These are phyloP conservation scores for Nakazawaea siamensis DNA, from an alignment of 805 yeast genomes.

Conservation along the genomic window DNA sequence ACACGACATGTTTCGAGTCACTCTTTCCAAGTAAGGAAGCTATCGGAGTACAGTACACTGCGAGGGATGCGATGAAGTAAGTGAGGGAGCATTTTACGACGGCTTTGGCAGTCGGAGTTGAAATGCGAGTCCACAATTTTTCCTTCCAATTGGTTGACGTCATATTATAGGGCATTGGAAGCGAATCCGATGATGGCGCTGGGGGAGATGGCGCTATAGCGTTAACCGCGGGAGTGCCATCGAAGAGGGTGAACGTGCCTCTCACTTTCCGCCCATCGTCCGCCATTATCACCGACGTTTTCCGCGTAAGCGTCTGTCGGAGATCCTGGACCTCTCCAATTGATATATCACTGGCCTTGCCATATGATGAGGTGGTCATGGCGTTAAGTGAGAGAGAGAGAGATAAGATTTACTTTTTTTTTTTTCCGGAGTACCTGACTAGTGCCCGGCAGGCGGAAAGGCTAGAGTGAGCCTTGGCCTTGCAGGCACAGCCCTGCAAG, in stretches of 20 bases:
- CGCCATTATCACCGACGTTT: conserved; percentile 10
- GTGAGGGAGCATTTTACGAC: conserved; percentile 67
- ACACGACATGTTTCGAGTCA: conserved; percentile 73
- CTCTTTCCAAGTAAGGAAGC: conserved; percentile 48
- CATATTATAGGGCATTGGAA: not conserved
- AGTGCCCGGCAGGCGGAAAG: no score
- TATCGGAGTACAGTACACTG: conserved; percentile 50
- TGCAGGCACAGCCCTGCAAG: no score
- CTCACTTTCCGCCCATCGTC: conserved; percentile 7
- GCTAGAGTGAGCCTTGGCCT: no score
- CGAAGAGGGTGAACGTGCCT: conserved; percentile 5
- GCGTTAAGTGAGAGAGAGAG: no score
- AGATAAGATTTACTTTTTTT: no score
- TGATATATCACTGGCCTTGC: no score
- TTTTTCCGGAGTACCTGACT: no score
- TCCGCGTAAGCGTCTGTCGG: conserved; percentile 1
- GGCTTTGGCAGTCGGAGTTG: conserved; percentile 11
- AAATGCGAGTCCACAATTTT: not conserved
- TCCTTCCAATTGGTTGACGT: no score
- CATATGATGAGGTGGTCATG: no score
- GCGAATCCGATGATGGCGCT: no score
- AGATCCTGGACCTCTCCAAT: conserved; percentile 9
- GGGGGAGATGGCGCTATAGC: no score
- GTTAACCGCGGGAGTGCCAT: no score
- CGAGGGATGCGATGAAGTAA: conserved; percentile 64